Evolutionary conservation across 2,329 filamentous ascomycete species (phyloP).

Genomic region (Paramyrothecium sp.): DNA sequence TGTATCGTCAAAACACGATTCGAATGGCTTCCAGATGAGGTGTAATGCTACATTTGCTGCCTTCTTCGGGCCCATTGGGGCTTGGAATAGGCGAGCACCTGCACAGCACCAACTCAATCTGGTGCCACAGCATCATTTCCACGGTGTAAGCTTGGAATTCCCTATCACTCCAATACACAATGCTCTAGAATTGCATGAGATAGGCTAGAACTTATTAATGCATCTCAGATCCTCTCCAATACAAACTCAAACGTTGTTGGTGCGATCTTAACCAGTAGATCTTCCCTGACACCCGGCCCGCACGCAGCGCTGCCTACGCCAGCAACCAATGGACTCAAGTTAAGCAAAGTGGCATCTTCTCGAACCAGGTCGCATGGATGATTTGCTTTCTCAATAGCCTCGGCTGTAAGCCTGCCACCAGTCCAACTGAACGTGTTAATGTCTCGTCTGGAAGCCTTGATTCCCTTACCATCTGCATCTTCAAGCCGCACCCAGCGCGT

Average conservation of each 20-base stretch:
- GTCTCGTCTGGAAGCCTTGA: slow-evolving; percentile 1
- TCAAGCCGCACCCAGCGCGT: slow-evolving; percentile 38
- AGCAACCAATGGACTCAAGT: slow-evolving; percentile 36
- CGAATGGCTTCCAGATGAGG: too few relatives aligned
- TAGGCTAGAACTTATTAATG: too few relatives aligned
- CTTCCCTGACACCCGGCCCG: slow-evolving; percentile 38
- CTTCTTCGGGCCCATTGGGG: too few relatives aligned
- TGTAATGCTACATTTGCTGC: too few relatives aligned
- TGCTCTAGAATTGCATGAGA: too few relatives aligned
- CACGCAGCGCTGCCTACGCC: slow-evolving; percentile 44
- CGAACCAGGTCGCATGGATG: slow-evolving; percentile 60
- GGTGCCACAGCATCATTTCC: too few relatives aligned
- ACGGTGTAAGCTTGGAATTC: too few relatives aligned
- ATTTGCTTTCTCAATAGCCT: slow-evolving; percentile 50
- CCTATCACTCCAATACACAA: too few relatives aligned
- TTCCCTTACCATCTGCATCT: not conserved
- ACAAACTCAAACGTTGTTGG: slow-evolving; percentile 1
- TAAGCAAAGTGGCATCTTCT: slow-evolving; percentile 38
- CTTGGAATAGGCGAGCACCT: too few relatives aligned
- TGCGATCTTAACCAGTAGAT: slow-evolving; percentile 29
- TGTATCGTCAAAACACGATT: too few relatives aligned
- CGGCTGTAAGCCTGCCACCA: slow-evolving; percentile 25
- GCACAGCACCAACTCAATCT: too few relatives aligned
- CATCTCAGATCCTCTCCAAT: not conserved
- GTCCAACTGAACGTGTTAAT: slow-evolving; percentile 4